phyloP scores from a whole-genome alignment of 1,284 basidiomycete genomes.

The Cutaneotrichosporon arboriforme region DNA sequence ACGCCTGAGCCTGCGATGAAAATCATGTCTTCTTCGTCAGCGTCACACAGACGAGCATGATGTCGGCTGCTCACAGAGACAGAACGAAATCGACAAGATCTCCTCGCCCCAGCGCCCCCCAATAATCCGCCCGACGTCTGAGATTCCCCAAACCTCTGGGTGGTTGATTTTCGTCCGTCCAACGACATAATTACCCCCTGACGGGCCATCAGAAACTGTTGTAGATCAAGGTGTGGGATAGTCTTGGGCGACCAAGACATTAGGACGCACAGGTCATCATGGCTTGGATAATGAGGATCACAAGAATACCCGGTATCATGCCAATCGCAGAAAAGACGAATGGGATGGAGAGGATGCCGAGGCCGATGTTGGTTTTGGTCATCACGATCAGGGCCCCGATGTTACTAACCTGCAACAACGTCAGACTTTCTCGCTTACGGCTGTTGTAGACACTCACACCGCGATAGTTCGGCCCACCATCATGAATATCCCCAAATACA shows the following conservation, averaged over 20 bases:
- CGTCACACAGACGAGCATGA: neutral
- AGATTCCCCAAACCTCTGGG: conserved; percentile 17
- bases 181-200: conserved; percentile 2
- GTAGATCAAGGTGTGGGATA: neutral
- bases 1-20: conserved; percentile 3
- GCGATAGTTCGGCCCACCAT: conserved; percentile 27
- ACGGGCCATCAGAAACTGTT: no score
- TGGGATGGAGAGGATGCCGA: conserved; percentile 36
- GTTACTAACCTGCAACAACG: neutral
- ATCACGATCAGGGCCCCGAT: conserved; percentile 1
- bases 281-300: conserved; percentile 23
- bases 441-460: conserved; percentile 11
- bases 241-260: neutral
- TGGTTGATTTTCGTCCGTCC: conserved; percentile 21
- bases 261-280: conserved; percentile 20
- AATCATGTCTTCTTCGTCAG: conserved; percentile 3
- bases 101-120: conserved; percentile 18
- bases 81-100: neutral
- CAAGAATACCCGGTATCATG: conserved; percentile 29
- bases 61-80: neutral
- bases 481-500: conserved; percentile 27
- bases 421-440: neutral
- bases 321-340: conserved; percentile 32
- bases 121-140: conserved; percentile 22
- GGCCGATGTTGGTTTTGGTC: conserved; percentile 29